These are phyloP conservation scores for Acacia melanoxylon DNA, from an alignment of 306 rosid species.

Conservation along the genomic window DNA sequence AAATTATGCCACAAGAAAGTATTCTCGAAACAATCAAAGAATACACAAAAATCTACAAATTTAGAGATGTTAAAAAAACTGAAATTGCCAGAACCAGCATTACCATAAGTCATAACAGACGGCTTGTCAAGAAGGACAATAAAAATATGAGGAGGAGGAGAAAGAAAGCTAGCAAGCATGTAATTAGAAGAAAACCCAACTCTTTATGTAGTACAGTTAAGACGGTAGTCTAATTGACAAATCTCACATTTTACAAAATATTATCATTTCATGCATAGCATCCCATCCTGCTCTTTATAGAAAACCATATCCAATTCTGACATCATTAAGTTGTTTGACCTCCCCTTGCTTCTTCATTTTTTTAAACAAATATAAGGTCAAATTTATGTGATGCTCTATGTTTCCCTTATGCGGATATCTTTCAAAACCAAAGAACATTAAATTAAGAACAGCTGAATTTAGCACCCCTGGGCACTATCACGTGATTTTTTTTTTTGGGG, in stretches of 20 bases:
- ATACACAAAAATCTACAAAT: slow-evolving; percentile 17
- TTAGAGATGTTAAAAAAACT: slow-evolving; percentile 11
- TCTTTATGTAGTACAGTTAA: not conserved
- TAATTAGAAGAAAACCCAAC: not conserved
- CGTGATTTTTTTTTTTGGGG: not conserved
- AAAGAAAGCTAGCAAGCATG: not conserved
- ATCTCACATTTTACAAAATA: not conserved
- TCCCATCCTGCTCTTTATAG: slow-evolving; percentile 8
- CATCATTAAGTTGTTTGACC: slow-evolving; percentile 1
- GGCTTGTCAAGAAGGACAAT: slow-evolving; percentile 14
- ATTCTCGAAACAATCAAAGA: not conserved
- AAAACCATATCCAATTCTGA: slow-evolving; percentile 20
- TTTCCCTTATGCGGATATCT: slow-evolving; percentile 18
- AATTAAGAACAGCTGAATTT: slow-evolving; percentile 1
- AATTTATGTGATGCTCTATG: not conserved
- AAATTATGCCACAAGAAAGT: slow-evolving; percentile 19
- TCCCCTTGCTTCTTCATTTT: not conserved
- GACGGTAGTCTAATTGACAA: slow-evolving; percentile 16
- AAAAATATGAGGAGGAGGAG: not conserved
- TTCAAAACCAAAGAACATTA: slow-evolving; percentile 22
- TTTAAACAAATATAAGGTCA: too few relatives aligned
- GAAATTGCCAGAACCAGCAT: not conserved
- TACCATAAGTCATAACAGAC: slow-evolving; percentile 7
- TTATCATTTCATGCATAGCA: slow-evolving; percentile 11
- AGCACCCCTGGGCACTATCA: slow-evolving; percentile 4